A percentile compares a stretch with the other conserved stretches of the same genome.
These are phyloP conservation scores for Aspergillus sp. DNA, from an alignment of 2,329 filamentous ascomycete genomes.

Conservation along the genomic window DNA sequence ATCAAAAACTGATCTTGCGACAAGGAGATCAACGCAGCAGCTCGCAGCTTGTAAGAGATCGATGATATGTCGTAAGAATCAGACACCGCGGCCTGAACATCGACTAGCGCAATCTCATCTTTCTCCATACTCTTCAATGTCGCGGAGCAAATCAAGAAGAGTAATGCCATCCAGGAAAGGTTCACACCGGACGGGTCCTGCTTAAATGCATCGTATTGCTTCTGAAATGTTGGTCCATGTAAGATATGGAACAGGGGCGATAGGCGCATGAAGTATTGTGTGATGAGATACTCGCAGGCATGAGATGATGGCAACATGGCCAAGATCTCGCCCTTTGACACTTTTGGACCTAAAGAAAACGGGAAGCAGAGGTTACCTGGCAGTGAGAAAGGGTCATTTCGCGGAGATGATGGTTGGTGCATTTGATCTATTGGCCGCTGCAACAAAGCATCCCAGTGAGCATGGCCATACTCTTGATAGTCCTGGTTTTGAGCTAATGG, in stretches of 20 bases:
- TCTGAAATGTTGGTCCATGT: conserved; percentile 23
- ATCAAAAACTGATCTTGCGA: conserved; percentile 23
- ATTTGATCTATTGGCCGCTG: conserved; percentile 1
- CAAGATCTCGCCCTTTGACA: conserved; percentile 7
- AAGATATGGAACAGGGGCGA: conserved; percentile 21
- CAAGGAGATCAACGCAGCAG: conserved; percentile 21
- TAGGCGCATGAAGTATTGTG: conserved; percentile 9
- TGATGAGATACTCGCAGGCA: conserved; percentile 12
- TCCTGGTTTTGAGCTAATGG: neutral
- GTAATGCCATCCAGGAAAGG: conserved; percentile 22
- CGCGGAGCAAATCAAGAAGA: conserved; percentile 20
- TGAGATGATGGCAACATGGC: conserved; percentile 5
- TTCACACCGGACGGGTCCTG: conserved; percentile 12
- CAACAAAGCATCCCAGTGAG: conserved; percentile 5
- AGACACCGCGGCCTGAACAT: conserved; percentile 8
- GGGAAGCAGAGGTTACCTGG: conserved; percentile 7
- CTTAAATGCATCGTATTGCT: conserved; percentile 17
- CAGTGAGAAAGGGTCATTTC: neutral
- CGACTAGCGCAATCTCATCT: conserved; percentile 12
- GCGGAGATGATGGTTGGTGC: neutral
- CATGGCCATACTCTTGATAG: conserved; percentile 42
- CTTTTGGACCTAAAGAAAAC: conserved; percentile 7
- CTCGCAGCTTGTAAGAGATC: conserved; percentile 5
- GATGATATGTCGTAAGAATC: neutral
- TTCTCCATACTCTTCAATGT: conserved; percentile 18